These are phyloP conservation scores for Coccomyxa sp. DNA, from an alignment of 139 green algal genomes.

Conservation along the genomic window DNA sequence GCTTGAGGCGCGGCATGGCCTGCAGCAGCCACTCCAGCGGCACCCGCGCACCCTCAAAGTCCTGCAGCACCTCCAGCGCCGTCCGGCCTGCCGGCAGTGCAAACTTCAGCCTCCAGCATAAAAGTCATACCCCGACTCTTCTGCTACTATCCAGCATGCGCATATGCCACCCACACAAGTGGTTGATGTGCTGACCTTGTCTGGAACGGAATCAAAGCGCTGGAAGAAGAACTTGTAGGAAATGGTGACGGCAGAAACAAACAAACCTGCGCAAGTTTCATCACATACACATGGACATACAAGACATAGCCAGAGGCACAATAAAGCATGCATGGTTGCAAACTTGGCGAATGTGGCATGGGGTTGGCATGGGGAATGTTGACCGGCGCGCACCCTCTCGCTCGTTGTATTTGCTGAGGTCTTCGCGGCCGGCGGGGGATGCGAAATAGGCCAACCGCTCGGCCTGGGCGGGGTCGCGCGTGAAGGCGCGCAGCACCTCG, in stretches of 20 bases:
- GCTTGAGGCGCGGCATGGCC: conserved; percentile 61
- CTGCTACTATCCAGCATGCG: background rate
- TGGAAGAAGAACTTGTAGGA: too few relatives aligned
- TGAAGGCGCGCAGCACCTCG: conserved; percentile 68
- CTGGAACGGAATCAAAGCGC: too few relatives aligned
- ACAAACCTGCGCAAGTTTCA: too few relatives aligned
- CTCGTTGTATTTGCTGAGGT: conserved; percentile 56
- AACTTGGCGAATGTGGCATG: background rate
- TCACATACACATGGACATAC: too few relatives aligned
- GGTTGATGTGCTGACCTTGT: too few relatives aligned
- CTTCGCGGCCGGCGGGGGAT: conserved; percentile 68
- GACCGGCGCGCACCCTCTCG: conserved; percentile 30
- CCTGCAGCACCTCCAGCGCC: conserved; percentile 77
- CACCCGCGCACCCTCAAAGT: conserved; percentile 69
- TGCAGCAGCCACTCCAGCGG: conserved; percentile 84
- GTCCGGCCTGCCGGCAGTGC: conserved; percentile 29
- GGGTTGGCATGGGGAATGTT: background rate
- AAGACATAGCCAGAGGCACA: too few relatives aligned
- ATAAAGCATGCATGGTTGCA: too few relatives aligned
- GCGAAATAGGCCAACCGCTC: conserved; percentile 85
- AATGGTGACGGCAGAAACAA: too few relatives aligned
- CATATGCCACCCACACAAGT: too few relatives aligned
- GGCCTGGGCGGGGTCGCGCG: conserved; percentile 41
- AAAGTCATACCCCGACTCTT: background rate
- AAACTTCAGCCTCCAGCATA: background rate